phyloP scores from a whole-genome alignment of 345 rosid genomes.

The Cardiospermum halicacabum region DNA sequence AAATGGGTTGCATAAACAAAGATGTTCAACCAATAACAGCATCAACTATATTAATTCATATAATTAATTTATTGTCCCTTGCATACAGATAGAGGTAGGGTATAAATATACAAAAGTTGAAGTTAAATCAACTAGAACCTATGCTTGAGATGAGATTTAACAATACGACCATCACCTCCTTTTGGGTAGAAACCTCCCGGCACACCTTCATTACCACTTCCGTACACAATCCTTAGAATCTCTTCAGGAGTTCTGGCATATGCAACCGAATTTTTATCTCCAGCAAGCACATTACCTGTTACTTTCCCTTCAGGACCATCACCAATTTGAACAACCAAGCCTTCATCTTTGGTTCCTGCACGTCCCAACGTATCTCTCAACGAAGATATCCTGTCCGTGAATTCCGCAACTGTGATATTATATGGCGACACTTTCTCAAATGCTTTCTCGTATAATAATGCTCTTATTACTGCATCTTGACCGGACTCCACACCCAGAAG shows the following conservation, averaged over 20 bases:
- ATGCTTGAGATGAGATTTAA: conserved; percentile 17
- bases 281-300: conserved; percentile 38
- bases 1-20: too few species aligned
- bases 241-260: conserved; percentile 27
- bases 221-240: conserved; percentile 32
- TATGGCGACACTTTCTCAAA: conserved; percentile 29
- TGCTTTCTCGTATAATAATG: conserved; percentile 43
- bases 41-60: too few species aligned
- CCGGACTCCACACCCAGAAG: conserved; percentile 76
- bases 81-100: too few species aligned
- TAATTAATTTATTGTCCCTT: too few species aligned
- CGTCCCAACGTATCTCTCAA: conserved; percentile 31
- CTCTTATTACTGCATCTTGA: conserved; percentile 72
- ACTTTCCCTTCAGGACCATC: conserved; percentile 31
- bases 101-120: too few species aligned
- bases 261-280: conserved; percentile 25
- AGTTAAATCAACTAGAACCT: too few species aligned
- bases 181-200: conserved; percentile 37
- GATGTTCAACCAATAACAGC: too few species aligned
- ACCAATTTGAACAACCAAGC: conserved; percentile 20
- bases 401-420: conserved; percentile 35
- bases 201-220: conserved; percentile 23
- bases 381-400: conserved; percentile 30
- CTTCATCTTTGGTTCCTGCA: conserved; percentile 36
- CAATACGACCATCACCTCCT: conserved; percentile 34